These are phyloP conservation scores for Amanita thiersii DNA, from an alignment of 768 basidiomycete species.

Conservation along the genomic window DNA sequence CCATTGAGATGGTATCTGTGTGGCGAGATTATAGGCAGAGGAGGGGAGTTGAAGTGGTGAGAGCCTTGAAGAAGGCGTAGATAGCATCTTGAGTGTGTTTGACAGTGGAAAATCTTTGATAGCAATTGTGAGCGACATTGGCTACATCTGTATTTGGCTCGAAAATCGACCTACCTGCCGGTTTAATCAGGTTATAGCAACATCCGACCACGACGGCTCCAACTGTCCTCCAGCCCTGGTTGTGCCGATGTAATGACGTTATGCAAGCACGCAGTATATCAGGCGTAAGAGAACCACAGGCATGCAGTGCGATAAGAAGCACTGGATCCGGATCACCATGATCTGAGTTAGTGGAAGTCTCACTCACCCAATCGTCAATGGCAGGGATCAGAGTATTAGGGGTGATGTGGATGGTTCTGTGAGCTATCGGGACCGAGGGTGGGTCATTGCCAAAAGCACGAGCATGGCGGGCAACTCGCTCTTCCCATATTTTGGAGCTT, in stretches of 20 bases:
- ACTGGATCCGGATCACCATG: constrained; percentile 30
- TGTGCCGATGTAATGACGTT: constrained; percentile 12
- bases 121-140: constrained; percentile 4
- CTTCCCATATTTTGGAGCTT: constrained; percentile 45
- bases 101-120: constrained; percentile 51
- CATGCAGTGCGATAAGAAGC: constrained; percentile 62
- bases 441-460: constrained; percentile 8
- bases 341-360: constrained; percentile 9
- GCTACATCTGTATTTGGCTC: neutral
- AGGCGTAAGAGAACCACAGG: constrained; percentile 67
- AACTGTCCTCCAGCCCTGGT: constrained; percentile 36
- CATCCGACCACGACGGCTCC: constrained; percentile 64
- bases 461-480: constrained; percentile 15
- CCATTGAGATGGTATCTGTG: constrained; percentile 67
- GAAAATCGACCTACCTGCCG: constrained; percentile 28
- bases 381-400: constrained; percentile 34
- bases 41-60: constrained; percentile 31
- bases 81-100: constrained; percentile 14
- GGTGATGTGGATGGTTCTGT: constrained; percentile 49
- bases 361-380: constrained; percentile 45
- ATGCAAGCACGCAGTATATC: constrained; percentile 53
- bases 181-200: constrained; percentile 67
- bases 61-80: constrained; percentile 15
- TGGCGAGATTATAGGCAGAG: constrained; percentile 60
- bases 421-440: constrained; percentile 30